Percentiles rank a stretch among this genome's conserved stretches.
Conservation (phyloP, 768 basidiomycete genomes). For the Terana coerulea region DNA sequence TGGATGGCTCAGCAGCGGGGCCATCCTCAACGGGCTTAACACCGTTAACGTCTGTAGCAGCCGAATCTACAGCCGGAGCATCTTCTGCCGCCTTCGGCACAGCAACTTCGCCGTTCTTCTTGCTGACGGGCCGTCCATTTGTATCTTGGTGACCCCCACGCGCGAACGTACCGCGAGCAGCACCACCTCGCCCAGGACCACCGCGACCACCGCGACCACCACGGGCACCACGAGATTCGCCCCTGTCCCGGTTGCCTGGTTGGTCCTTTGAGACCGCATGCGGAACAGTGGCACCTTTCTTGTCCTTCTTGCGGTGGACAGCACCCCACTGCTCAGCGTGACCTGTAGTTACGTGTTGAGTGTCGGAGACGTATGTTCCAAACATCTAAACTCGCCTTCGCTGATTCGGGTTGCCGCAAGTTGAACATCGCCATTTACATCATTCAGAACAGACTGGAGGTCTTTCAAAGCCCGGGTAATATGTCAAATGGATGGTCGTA, state of each 20-base stretch:
- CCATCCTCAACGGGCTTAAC: conserved; percentile 18
- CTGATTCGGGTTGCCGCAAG: conserved; percentile 69
- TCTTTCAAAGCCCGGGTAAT: conserved; percentile 37
- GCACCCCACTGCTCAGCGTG: conserved; percentile 78
- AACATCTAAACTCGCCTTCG: conserved; percentile 46
- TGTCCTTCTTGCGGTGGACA: conserved; percentile 85
- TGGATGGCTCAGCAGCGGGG: conserved; percentile 30
- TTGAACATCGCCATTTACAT: conserved; percentile 66
- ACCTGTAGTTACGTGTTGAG: conserved; percentile 33
- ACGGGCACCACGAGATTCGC: conserved; percentile 58
- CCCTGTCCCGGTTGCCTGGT: conserved; percentile 37
- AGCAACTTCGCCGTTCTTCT: conserved; percentile 19
- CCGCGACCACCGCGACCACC: conserved; percentile 63
- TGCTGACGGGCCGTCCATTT: conserved; percentile 33
- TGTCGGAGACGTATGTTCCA: neutral
- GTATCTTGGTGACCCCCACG: conserved; percentile 44
- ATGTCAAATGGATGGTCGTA: conserved; percentile 9
- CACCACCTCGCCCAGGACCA: conserved; percentile 37
- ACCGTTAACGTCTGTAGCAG: conserved; percentile 16
- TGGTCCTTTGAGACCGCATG: conserved; percentile 51
- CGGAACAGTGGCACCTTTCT: conserved; percentile 46
- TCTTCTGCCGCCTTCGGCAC: neutral
- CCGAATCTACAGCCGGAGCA: neutral
- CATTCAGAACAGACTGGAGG: conserved; percentile 62
- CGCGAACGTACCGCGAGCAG: conserved; percentile 38